These are phyloP conservation scores for Starmerella kuoi DNA, from an alignment of 805 yeast species.

Conservation along the genomic window DNA sequence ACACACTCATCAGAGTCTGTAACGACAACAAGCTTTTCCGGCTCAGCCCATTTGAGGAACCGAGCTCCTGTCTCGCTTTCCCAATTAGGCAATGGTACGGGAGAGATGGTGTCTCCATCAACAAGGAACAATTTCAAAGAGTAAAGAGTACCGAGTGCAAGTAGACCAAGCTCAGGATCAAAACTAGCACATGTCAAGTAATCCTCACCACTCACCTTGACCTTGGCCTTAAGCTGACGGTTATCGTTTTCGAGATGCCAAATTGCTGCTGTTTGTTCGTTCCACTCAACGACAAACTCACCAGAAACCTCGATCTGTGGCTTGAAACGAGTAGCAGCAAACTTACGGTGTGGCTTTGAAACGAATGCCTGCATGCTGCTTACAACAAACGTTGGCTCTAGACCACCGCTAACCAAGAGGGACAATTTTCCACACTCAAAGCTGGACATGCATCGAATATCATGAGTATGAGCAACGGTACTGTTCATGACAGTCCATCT, in stretches of 20 bases:
- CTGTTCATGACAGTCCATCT: slow-evolving; percentile 71
- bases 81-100: slow-evolving; percentile 3
- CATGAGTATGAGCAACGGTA: slow-evolving; percentile 73
- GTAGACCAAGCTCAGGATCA: slow-evolving; percentile 49
- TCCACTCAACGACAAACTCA: slow-evolving; percentile 61
- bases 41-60: slow-evolving; percentile 14
- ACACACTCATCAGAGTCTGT: slow-evolving; percentile 24
- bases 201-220: slow-evolving; percentile 39
- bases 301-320: slow-evolving; percentile 39
- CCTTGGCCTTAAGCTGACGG: slow-evolving; percentile 29
- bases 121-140: slow-evolving; percentile 59
- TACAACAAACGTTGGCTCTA: slow-evolving; percentile 34
- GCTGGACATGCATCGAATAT: slow-evolving; percentile 62
- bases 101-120: slow-evolving; percentile 33
- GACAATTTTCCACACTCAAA: slow-evolving; percentile 53
- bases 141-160: slow-evolving; percentile 61
- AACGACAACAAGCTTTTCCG: slow-evolving; percentile 21
- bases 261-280: slow-evolving; percentile 65
- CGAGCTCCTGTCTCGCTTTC: slow-evolving; percentile 8
- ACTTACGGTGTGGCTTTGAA: slow-evolving; percentile 57
- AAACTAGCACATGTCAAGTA: slow-evolving; percentile 59
- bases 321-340: slow-evolving; percentile 49
- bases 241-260: slow-evolving; percentile 50
- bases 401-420: slow-evolving; percentile 43
- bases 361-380: slow-evolving; percentile 55